Evolutionary conservation across 371 early-diverging fungal genomes (phyloP).

Genomic region (Entomophthora muscae): DNA sequence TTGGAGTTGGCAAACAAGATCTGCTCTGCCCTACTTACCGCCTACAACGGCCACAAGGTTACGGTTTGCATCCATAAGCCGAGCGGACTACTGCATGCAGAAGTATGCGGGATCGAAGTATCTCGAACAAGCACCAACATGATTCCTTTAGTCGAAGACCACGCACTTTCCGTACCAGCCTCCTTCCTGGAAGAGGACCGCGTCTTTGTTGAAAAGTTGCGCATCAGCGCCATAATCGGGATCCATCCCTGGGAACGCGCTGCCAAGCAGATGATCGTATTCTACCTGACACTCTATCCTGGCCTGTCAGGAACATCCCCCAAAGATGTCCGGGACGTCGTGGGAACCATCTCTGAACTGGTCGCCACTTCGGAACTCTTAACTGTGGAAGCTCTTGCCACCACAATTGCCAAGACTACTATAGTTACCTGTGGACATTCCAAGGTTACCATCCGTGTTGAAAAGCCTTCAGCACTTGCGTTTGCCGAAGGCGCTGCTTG

Average conservation of each 20-base stretch:
- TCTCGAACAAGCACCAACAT: conserved; percentile 29
- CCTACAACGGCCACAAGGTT: conserved; percentile 37
- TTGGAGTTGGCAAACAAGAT: conserved; percentile 56
- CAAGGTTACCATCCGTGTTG: conserved; percentile 68
- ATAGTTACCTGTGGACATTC: conserved; percentile 63
- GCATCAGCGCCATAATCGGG: conserved; percentile 74
- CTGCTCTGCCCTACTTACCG: conserved; percentile 30
- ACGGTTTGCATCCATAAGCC: conserved; percentile 72
- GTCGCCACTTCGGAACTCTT: conserved; percentile 57
- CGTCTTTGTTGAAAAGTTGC: conserved; percentile 64
- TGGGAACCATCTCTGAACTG: conserved; percentile 48
- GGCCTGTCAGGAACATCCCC: conserved; percentile 16
- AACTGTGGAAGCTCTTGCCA: conserved; percentile 68
- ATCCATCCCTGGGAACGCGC: conserved; percentile 91
- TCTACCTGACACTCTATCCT: conserved; percentile 59
- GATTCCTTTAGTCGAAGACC: conserved; percentile 12
- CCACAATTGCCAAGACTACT: conserved; percentile 45
- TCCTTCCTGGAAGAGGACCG: conserved; percentile 20
- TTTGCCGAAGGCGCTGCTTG: conserved; percentile 87
- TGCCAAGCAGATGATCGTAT: conserved; percentile 74
- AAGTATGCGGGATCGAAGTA: conserved; percentile 72
- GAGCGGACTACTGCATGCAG: conserved; percentile 80
- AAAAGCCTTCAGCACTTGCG: conserved; percentile 80
- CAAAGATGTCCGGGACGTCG: conserved; percentile 71
- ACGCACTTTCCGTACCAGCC: too few relatives aligned